Percentiles rank a stretch among this genome's conserved stretches.
Conservation (phyloP, 805 yeast species). For the Hagleromyces aurorensis region DNA sequence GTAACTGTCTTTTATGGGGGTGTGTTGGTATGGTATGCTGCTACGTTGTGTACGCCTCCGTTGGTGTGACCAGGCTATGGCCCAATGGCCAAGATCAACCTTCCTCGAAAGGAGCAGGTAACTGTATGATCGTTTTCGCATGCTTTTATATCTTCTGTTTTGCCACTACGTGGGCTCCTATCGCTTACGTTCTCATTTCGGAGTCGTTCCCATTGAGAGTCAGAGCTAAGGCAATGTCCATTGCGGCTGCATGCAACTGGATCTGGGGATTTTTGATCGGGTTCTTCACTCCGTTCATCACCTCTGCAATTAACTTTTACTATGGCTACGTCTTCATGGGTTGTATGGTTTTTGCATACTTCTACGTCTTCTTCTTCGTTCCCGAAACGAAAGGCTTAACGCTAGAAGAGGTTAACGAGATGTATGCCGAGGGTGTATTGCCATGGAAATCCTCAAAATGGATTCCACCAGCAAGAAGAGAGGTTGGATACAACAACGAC, state of each 20-base stretch:
- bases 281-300: constrained; percentile 64
- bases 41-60: constrained; percentile 42
- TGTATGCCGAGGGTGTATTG: constrained; percentile 35
- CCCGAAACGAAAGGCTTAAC: constrained; percentile 74
- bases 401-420: constrained; percentile 69
- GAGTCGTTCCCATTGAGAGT: constrained; percentile 65
- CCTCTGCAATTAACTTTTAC: constrained; percentile 54
- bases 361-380: constrained; percentile 62
- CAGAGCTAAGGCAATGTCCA: constrained; percentile 45
- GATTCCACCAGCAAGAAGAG: constrained; percentile 38
- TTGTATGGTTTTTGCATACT: constrained; percentile 43
- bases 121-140: constrained; percentile 60
- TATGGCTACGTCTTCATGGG: constrained; percentile 59
- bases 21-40: constrained; percentile 41
- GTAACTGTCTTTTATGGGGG: constrained; percentile 40
- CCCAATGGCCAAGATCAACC: constrained; percentile 34
- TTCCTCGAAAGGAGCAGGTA: constrained; percentile 48
- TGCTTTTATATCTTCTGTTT: constrained; percentile 61
- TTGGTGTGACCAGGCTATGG: constrained; percentile 45
- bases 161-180: constrained; percentile 69
- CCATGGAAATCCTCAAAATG: constrained; percentile 41
- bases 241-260: constrained; percentile 55
- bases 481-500: constrained; percentile 15
- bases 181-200: constrained; percentile 51
- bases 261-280: constrained; percentile 59